Conservation (phyloP, 2,329 filamentous ascomycete species). For the Claviceps digitariae region DNA sequence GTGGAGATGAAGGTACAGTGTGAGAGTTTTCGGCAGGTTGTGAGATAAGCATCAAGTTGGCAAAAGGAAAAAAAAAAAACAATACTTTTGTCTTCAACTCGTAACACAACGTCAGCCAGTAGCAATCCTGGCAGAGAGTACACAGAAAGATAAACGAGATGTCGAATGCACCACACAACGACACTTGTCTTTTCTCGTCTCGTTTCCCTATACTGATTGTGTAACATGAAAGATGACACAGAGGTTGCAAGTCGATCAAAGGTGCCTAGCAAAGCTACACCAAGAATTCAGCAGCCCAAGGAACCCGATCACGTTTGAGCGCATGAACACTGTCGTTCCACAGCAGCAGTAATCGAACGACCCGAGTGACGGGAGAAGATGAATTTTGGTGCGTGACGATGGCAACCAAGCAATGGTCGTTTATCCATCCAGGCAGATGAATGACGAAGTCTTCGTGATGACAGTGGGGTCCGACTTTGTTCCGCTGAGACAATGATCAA, state of each 20-base stretch:
- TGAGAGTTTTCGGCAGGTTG: background rate
- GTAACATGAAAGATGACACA: constrained; percentile 1
- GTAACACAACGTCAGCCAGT: background rate
- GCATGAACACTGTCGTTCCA: background rate
- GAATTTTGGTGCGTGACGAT: background rate
- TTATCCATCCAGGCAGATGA: background rate
- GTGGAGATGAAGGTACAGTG: no score
- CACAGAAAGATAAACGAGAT: background rate
- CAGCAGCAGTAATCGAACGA: background rate
- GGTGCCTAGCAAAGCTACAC: background rate
- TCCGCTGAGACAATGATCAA: background rate
- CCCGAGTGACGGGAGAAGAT: background rate
- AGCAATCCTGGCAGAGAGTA: background rate
- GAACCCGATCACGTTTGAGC: background rate
- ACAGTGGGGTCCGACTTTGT: background rate
- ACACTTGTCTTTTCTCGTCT: constrained; percentile 2
- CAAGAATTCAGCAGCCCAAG: constrained; percentile 1
- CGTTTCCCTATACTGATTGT: background rate
- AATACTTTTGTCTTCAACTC: background rate
- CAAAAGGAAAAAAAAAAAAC: background rate
- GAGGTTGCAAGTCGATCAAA: background rate
- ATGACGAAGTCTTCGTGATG: background rate
- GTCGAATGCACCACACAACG: background rate
- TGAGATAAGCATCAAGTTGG: background rate
- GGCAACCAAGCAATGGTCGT: background rate